Evolutionary conservation across 179 eudicot species (phyloP), one percentile per base, ranked within the genome.

Genomic region (Silene vulgaris): DNA sequence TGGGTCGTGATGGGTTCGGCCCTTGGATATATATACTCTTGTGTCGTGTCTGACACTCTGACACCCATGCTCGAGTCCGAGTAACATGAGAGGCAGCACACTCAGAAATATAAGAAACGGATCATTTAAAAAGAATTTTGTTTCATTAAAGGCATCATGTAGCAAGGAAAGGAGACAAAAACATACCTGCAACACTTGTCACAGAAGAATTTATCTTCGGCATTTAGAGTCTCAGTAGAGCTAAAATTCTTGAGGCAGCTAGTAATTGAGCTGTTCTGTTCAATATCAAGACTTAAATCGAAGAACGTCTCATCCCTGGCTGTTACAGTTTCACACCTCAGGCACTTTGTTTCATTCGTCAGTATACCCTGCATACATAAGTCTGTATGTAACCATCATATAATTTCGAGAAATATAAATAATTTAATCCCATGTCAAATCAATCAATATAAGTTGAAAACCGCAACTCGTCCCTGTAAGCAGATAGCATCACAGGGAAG

Each of bases 161-260:
- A 8, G 48, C 48, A 23, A 23, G 29, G 4, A 3, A 45, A 74
- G 35, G 62, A 26, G 20, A 45, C 3, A 26, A 77, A 45, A 66
- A 81, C 82, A 21, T 78, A 90, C 97, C 97, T 91, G 77, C 96
- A 87, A 79, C 97, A 90, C 77, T 91, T 91, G 72, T 91, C 97
- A 71, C 97, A 92, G 76, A 92, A 92, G 83, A 92, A 92, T 76
- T 92, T 92, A 79, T 92, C 97, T 82, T 92, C 96, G 0, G 96
- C 97, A 79, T 92, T 92, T 12, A 92, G 73, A 64, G 97, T 90
- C 81, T 92, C 97, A 1, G 93, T 92, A 32, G 97, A 90, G 71
- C 97, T 92, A 73, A 92, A 92, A 80, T 92, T 92, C 81, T 88
- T 92, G 61, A 92, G 88, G 82, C 97, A 91, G 85, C 97, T 90